Conservation (phyloP, 1,139 yeast species). For the Candida gigantensis region DNA sequence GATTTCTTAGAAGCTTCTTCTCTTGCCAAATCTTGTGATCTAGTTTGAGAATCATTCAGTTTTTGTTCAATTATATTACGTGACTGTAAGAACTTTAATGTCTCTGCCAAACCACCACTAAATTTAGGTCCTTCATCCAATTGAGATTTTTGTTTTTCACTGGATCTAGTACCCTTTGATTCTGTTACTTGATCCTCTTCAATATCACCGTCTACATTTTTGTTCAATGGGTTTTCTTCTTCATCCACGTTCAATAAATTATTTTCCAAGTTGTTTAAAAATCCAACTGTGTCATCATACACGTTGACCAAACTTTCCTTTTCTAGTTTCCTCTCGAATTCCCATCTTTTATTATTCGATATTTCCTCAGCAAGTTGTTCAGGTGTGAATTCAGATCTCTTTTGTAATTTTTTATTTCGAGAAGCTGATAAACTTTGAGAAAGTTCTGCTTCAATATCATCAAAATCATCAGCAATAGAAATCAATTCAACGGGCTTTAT, state of each 20-base stretch:
- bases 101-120: constrained; percentile 56
- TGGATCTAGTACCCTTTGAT: no score
- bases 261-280: constrained; percentile 43
- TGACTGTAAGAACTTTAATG: constrained; percentile 54
- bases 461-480: constrained; percentile 22
- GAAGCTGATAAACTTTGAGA: constrained; percentile 40
- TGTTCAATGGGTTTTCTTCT: no score
- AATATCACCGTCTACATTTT: no score
- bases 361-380: constrained; percentile 53
- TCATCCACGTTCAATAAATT: constrained; percentile 9
- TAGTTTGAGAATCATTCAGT: not conserved
- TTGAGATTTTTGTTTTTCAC: no score
- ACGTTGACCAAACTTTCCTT: constrained; percentile 31
- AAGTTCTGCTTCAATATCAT: constrained; percentile 51
- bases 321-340: constrained; percentile 30
- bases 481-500: constrained; percentile 34
- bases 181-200: not conserved
- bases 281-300: constrained; percentile 61
- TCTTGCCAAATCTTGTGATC: constrained; percentile 21
- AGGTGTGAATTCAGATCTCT: constrained; percentile 31
- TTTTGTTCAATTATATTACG: constrained; percentile 35
- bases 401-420: constrained; percentile 41
- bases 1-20: constrained; percentile 33
- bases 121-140: constrained; percentile 22
- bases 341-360: constrained; percentile 28